These are phyloP conservation scores for Talaromyces liani DNA, from an alignment of 495 filamentous ascomycete species.

Conservation along the genomic window DNA sequence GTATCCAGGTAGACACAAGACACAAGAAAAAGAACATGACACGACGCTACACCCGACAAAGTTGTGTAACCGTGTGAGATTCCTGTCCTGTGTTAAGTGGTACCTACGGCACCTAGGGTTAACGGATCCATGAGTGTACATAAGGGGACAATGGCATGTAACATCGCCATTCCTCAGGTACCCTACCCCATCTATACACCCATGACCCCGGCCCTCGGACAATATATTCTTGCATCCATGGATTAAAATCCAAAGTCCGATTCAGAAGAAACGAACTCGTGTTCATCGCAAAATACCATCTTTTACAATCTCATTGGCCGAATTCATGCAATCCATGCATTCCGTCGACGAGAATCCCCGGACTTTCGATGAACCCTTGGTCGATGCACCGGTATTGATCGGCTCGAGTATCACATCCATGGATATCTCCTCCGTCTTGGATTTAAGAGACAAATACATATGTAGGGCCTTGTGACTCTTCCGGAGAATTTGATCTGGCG, in stretches of 20 bases:
- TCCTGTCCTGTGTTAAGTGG: background rate
- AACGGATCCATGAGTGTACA: background rate
- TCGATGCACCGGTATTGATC: background rate
- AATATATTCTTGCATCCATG: background rate
- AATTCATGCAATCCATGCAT: background rate
- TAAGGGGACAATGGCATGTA: background rate
- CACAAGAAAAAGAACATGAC: background rate
- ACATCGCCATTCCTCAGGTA: background rate
- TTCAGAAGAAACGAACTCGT: background rate
- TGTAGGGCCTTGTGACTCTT: background rate
- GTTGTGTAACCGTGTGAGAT: background rate
- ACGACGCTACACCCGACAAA: background rate
- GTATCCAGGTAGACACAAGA: no score
- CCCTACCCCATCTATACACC: background rate
- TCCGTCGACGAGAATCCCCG: background rate
- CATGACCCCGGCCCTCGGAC: background rate
- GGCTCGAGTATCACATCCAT: background rate
- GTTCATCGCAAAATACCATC: background rate
- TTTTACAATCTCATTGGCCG: background rate
- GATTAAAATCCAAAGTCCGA: background rate
- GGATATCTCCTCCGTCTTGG: background rate
- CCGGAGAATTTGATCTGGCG: background rate
- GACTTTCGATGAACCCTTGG: background rate
- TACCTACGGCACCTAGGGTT: background rate
- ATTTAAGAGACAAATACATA: background rate